phyloP scores from a whole-genome alignment of 2,329 filamentous ascomycete genomes.

The Claviceps sp. region DNA sequence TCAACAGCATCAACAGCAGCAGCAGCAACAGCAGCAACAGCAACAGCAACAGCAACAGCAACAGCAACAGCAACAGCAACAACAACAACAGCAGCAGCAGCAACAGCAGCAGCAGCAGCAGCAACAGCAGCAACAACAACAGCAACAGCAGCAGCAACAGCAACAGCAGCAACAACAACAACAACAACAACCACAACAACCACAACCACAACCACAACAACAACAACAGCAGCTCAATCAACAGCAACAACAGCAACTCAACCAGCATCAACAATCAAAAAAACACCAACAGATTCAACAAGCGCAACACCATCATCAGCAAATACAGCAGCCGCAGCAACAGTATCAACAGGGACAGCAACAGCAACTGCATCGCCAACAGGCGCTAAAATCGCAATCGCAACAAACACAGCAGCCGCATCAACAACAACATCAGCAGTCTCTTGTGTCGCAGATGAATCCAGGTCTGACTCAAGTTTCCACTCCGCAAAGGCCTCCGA shows the following conservation, averaged over 20 bases:
- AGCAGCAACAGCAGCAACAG: slow-evolving; percentile 16
- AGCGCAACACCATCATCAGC: slow-evolving; percentile 14
- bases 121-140: slow-evolving; percentile 11
- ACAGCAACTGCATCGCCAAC: slow-evolving; percentile 16
- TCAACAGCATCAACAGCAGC: slow-evolving; percentile 16
- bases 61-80: not conserved
- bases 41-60: slow-evolving; percentile 11
- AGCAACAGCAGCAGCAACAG: slow-evolving; percentile 17
- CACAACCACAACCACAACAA: slow-evolving; percentile 19
- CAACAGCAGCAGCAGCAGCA: slow-evolving; percentile 11
- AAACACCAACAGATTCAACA: slow-evolving; percentile 5
- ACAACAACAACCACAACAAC: slow-evolving; percentile 16
- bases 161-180: slow-evolving; percentile 12
- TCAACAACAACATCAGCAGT: slow-evolving; percentile 11
- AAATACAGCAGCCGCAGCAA: slow-evolving; percentile 14
- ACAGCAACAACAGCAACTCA: slow-evolving; percentile 15
- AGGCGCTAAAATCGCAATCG: not conserved
- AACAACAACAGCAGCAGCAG: slow-evolving; percentile 12
- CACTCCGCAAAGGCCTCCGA: slow-evolving; percentile 13
- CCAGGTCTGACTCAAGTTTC: slow-evolving; percentile 9
- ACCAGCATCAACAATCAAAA: slow-evolving; percentile 11
- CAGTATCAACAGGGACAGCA: slow-evolving; percentile 13
- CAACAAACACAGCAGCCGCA: slow-evolving; percentile 1
- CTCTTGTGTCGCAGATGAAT: slow-evolving; percentile 9
- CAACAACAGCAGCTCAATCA: slow-evolving; percentile 17